phyloP scores from a whole-genome alignment of 148 eudicot species.

The Nepenthes mirabilis region DNA sequence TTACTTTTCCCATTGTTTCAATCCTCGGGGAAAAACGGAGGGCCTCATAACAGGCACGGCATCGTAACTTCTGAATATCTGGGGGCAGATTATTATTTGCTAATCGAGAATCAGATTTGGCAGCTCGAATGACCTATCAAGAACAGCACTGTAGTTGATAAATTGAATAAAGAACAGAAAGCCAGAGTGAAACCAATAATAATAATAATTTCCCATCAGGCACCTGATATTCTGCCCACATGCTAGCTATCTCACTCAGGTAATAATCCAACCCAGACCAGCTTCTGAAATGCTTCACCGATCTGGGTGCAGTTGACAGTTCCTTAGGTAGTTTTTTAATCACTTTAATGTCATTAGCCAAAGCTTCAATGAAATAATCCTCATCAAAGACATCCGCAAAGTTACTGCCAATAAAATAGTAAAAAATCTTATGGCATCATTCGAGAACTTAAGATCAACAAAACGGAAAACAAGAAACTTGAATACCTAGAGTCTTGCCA shows the following conservation, averaged over 20 bases:
- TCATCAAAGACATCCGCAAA: constrained; percentile 91
- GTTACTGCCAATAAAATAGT: constrained; percentile 42
- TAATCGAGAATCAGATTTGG: constrained; percentile 92
- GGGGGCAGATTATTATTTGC: constrained; percentile 89
- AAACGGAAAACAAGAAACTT: not conserved
- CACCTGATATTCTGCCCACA: constrained; percentile 77
- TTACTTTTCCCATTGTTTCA: constrained; percentile 97
- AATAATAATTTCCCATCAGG: constrained; percentile 5
- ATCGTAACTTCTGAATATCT: constrained; percentile 84
- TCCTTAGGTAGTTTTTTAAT: constrained; percentile 58
- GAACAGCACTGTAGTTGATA: not conserved
- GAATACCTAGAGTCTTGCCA: constrained; percentile 89
- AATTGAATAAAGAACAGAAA: not conserved
- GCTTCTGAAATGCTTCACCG: constrained; percentile 79
- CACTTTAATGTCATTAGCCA: constrained; percentile 68
- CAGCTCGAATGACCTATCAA: constrained; percentile 78
- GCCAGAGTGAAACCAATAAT: not conserved
- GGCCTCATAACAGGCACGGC: constrained; percentile 94
- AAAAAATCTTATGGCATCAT: not conserved
- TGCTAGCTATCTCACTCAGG: constrained; percentile 65
- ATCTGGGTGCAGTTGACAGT: constrained; percentile 50
- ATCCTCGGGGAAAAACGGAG: constrained; percentile 78
- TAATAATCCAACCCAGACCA: constrained; percentile 92
- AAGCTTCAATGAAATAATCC: constrained; percentile 64
- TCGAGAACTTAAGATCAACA: not conserved